Evolutionary conservation across 495 filamentous ascomycete species (phyloP).

Genomic region (Hypomontagnella submonticulosa): DNA sequence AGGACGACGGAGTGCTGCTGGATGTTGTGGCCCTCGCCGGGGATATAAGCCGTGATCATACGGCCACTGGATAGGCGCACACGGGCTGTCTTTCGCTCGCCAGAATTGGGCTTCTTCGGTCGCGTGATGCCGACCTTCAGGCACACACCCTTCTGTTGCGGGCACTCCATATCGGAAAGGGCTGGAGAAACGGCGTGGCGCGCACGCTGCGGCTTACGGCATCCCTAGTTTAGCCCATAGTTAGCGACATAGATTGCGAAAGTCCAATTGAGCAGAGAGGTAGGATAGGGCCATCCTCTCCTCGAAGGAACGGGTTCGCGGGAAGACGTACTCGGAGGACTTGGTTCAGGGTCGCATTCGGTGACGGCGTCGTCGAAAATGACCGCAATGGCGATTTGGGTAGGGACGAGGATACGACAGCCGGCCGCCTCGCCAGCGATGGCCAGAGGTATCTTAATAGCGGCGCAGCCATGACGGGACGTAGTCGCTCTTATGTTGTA

Average conservation of each 20-base stretch:
- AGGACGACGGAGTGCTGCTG: conserved; percentile 98
- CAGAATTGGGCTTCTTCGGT: conserved; percentile 99
- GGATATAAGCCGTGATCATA: conserved; percentile 90
- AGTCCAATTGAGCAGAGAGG: background rate
- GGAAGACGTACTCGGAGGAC: conserved; percentile 59
- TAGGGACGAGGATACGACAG: conserved; percentile 34
- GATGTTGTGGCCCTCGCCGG: conserved; percentile 97
- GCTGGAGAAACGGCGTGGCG: conserved; percentile 89
- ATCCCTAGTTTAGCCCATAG: conserved; percentile 64
- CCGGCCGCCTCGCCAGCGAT: conserved; percentile 34
- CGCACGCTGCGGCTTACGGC: conserved; percentile 76
- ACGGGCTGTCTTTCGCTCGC: conserved; percentile 89
- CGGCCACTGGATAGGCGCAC: conserved; percentile 88
- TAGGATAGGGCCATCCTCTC: background rate
- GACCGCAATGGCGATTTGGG: conserved; percentile 43
- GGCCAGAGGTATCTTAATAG: conserved; percentile 46
- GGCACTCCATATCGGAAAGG: conserved; percentile 71
- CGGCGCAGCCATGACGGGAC: conserved; percentile 42
- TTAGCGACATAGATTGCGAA: background rate
- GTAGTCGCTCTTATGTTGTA: conserved; percentile 13
- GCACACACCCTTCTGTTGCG: conserved; percentile 94
- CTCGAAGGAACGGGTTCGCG: conserved; percentile 31
- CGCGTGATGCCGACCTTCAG: conserved; percentile 90
- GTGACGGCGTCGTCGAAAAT: conserved; percentile 62
- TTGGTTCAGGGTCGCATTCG: conserved; percentile 70